Percentiles rank a stretch among this genome's conserved stretches.
These are phyloP conservation scores for Cryptococcus wingfieldii DNA, from an alignment of 1,284 basidiomycete genomes.

Conservation along the genomic window DNA sequence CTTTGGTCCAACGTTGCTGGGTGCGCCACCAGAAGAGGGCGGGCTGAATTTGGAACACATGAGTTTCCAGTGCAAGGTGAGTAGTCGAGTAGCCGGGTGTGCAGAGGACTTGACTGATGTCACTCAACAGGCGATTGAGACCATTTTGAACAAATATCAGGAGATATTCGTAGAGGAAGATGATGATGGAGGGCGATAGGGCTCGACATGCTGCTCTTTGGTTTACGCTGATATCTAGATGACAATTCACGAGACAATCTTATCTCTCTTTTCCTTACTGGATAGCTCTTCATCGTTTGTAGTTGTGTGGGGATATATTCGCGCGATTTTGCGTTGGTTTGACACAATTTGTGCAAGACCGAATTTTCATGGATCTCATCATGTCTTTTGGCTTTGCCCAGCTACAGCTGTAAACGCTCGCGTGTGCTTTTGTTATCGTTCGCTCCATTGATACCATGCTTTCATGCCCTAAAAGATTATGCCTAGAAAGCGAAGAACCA, in stretches of 20 bases:
- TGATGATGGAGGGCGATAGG: constrained; percentile 10
- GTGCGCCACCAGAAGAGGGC: constrained; percentile 53
- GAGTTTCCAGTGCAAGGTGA: constrained; percentile 62
- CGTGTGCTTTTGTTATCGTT: no score
- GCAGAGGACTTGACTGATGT: not conserved
- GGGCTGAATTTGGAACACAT: constrained; percentile 57
- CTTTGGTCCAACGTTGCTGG: constrained; percentile 92
- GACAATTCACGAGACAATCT: no score
- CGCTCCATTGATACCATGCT: no score
- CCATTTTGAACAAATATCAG: constrained; percentile 75
- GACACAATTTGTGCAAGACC: no score
- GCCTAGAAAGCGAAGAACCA: not conserved
- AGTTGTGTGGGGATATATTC: no score
- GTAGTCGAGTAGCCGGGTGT: constrained; percentile 10
- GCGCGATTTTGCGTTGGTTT: no score
- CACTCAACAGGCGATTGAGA: constrained; percentile 67
- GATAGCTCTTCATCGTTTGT: no score
- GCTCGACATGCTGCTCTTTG: no score
- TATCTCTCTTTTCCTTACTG: no score
- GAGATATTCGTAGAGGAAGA: constrained; percentile 77
- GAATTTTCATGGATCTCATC: no score
- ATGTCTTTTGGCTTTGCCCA: no score
- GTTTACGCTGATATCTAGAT: no score
- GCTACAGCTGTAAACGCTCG: not conserved
- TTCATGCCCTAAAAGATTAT: not conserved